These are phyloP conservation scores for Nicotiana knightiana DNA, from an alignment of 257 asterid species.

Conservation along the genomic window DNA sequence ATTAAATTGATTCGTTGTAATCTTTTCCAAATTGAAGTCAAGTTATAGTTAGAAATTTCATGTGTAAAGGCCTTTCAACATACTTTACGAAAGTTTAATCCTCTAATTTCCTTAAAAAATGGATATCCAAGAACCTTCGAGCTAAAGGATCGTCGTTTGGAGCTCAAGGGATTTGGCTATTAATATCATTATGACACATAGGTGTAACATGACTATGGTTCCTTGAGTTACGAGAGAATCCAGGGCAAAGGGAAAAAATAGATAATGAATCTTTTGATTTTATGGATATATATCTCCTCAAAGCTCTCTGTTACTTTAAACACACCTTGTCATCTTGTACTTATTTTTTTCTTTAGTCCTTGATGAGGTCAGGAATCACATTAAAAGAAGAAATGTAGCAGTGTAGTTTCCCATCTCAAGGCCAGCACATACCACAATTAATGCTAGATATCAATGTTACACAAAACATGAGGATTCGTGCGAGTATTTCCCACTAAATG, in stretches of 20 bases:
- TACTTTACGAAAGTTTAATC: neutral
- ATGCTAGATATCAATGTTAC: neutral
- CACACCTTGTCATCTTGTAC: neutral
- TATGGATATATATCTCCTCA: neutral
- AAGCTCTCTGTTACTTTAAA: neutral
- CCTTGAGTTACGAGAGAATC: neutral
- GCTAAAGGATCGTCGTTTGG: neutral
- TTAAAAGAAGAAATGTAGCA: neutral
- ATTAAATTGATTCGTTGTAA: neutral
- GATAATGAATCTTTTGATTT: neutral
- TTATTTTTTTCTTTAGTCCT: neutral
- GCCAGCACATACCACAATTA: neutral
- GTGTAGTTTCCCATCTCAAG: neutral
- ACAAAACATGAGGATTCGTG: neutral
- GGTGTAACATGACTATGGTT: neutral
- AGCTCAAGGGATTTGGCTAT: neutral
- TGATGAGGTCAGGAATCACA: neutral
- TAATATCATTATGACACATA: neutral
- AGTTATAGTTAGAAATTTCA: neutral
- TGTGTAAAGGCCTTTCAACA: neutral
- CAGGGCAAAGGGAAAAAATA: neutral
- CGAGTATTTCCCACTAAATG: neutral
- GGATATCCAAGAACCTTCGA: neutral
- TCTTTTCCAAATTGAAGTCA: neutral
- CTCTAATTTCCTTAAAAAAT: neutral